Percentiles rank a stretch among this genome's conserved stretches.
Evolutionary conservation across 805 yeast species (phyloP).

Genomic region (Metschnikowia shivogae): DNA sequence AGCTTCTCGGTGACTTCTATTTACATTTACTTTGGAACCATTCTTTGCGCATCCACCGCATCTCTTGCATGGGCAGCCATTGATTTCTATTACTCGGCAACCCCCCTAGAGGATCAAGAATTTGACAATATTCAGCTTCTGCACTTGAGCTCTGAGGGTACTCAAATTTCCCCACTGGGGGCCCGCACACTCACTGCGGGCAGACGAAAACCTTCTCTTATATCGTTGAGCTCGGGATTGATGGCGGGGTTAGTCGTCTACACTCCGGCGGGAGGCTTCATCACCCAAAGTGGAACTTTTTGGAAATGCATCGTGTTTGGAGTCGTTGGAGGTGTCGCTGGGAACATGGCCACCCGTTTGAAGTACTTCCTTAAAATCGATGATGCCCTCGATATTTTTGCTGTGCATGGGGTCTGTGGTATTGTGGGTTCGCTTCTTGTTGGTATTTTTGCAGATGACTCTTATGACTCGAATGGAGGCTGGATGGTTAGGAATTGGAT

Average conservation of each 20-base stretch:
- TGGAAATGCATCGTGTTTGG: conserved; percentile 43
- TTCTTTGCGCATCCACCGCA: conserved; percentile 33
- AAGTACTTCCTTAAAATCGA: conserved; percentile 38
- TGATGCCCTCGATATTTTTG: conserved; percentile 42
- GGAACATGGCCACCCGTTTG: conserved; percentile 37
- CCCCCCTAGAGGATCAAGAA: conserved; percentile 30
- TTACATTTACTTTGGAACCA: conserved; percentile 29
- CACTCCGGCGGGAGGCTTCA: conserved; percentile 43
- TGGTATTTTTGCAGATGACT: conserved; percentile 36
- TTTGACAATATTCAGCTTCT: conserved; percentile 2
- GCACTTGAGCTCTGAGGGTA: not conserved
- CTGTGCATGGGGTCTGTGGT: conserved; percentile 42
- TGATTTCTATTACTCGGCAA: conserved; percentile 37
- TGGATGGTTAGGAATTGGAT: conserved; percentile 40
- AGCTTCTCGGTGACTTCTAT: conserved; percentile 32
- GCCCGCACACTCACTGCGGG: conserved; percentile 13
- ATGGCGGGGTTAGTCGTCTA: conserved; percentile 41
- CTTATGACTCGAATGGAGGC: conserved; percentile 35
- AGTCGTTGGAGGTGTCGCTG: conserved; percentile 31
- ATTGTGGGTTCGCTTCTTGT: conserved; percentile 38
- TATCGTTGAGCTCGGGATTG: conserved; percentile 38
- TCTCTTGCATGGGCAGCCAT: conserved; percentile 35
- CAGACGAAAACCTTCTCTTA: conserved; percentile 28
- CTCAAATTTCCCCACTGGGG: not conserved
- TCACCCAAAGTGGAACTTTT: conserved; percentile 30